phyloP scores from a whole-genome alignment of 1,284 basidiomycete species.

The Caloboletus inedulis region DNA sequence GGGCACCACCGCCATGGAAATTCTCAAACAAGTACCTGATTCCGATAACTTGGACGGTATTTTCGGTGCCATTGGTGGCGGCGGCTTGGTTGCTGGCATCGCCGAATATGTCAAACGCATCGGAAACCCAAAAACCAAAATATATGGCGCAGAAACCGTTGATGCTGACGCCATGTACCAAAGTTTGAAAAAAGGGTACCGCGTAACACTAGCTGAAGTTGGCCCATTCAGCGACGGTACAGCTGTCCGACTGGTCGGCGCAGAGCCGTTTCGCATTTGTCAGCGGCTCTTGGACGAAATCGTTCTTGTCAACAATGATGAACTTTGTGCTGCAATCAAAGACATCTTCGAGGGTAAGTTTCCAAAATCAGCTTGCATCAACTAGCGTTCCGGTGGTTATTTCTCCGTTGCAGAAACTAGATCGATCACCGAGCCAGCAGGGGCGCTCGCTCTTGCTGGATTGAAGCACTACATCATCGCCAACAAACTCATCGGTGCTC shows the following conservation, averaged over 20 bases:
- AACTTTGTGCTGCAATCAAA: constrained; percentile 98
- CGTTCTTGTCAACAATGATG: constrained; percentile 89
- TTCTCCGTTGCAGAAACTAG: constrained; percentile 68
- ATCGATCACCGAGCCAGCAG: constrained; percentile 94
- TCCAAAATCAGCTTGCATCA: neutral
- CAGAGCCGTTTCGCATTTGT: constrained; percentile 93
- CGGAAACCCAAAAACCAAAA: constrained; percentile 78
- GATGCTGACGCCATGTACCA: constrained; percentile 93
- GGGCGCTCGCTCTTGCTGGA: constrained; percentile 91
- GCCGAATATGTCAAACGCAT: constrained; percentile 93
- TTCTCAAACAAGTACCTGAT: constrained; percentile 81
- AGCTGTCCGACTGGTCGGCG: constrained; percentile 94
- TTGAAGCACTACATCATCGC: constrained; percentile 85
- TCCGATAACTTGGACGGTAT: constrained; percentile 80
- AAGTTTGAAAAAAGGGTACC: constrained; percentile 74
- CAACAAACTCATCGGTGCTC: constrained; percentile 78
- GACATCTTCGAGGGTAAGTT: constrained; percentile 92
- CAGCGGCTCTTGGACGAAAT: constrained; percentile 82
- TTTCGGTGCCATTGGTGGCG: constrained; percentile 91
- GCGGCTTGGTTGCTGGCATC: constrained; percentile 88
- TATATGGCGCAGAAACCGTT: constrained; percentile 92
- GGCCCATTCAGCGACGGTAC: constrained; percentile 99
- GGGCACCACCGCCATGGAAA: constrained; percentile 93
- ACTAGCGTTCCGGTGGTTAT: neutral
- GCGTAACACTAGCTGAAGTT: constrained; percentile 85